phyloP scores from a whole-genome alignment of 495 filamentous ascomycete species.

The Tuber umbilicatum region DNA sequence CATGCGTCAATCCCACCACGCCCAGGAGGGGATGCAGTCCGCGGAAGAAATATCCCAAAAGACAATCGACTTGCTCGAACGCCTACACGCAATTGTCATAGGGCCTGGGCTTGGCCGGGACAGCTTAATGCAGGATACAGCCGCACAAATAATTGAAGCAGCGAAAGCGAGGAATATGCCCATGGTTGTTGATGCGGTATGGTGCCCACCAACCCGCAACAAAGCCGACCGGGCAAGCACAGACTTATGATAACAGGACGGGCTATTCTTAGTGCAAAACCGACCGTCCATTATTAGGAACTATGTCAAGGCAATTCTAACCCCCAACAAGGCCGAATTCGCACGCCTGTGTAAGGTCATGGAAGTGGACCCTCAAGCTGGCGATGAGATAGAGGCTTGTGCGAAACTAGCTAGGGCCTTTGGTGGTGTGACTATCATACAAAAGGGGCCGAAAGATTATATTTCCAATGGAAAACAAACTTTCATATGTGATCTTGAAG shows the following conservation, averaged over 20 bases:
- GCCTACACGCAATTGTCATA: conserved; percentile 88
- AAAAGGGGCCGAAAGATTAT: conserved; percentile 81
- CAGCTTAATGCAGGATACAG: conserved; percentile 79
- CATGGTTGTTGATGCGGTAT: conserved; percentile 73
- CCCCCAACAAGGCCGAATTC: conserved; percentile 93
- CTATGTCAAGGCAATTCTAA: conserved; percentile 79
- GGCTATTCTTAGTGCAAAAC: conserved; percentile 66
- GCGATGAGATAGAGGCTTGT: conserved; percentile 54
- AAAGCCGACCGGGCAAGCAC: background rate
- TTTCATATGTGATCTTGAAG: conserved; percentile 63
- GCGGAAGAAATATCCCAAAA: conserved; percentile 55
- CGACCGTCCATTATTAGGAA: conserved; percentile 71
- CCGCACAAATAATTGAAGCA: conserved; percentile 68
- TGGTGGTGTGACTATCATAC: conserved; percentile 81
- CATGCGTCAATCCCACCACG: conserved; percentile 65
- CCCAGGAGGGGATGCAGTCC: conserved; percentile 45
- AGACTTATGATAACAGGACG: conserved; percentile 51
- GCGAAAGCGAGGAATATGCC: conserved; percentile 67
- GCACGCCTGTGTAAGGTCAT: conserved; percentile 63
- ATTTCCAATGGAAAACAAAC: conserved; percentile 76
- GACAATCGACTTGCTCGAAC: conserved; percentile 72
- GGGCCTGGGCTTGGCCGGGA: conserved; percentile 90
- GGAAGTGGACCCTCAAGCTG: conserved; percentile 46
- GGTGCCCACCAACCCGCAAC: background rate
- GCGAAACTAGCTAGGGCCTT: conserved; percentile 67